Conservation (phyloP, 176 grass and related monocot genomes). For the Tillandsia leiboldiana region DNA sequence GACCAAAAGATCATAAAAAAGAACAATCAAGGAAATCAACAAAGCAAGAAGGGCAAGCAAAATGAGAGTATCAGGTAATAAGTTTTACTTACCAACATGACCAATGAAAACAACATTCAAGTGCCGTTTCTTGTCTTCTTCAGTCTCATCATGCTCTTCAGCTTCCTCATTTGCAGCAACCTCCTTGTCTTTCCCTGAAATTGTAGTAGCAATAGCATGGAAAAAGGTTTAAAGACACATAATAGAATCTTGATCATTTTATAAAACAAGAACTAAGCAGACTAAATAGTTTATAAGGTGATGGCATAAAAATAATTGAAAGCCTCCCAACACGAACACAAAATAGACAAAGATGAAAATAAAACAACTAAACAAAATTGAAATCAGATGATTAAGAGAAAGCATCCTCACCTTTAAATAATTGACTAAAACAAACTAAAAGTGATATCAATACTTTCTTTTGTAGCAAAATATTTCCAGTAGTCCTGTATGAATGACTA, state of each 20-base stretch:
- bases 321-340: not conserved
- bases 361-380: not conserved
- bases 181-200: constrained; percentile 35
- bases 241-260: no score
- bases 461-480: not conserved
- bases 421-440: not conserved
- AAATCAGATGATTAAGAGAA: not conserved
- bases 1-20: not conserved
- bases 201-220: not conserved
- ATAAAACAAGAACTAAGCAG: constrained; percentile 3
- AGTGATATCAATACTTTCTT: not conserved
- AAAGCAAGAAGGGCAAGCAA: not conserved
- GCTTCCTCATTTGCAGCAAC: constrained; percentile 31
- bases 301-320: not conserved
- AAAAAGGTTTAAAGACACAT: not conserved
- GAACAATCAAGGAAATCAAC: not conserved
- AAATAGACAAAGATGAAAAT: not conserved
- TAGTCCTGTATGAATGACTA: not conserved
- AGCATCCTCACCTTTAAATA: not conserved
- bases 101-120: constrained; percentile 97
- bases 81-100: constrained; percentile 74
- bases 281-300: not conserved
- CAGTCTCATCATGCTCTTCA: constrained; percentile 30
- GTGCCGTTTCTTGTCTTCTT: constrained; percentile 53
- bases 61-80: not conserved